Evolutionary conservation across 345 rosid genomes (phyloP), one percentile per base, ranked within the genome.

Genomic region (Eucalyptus marginata): DNA sequence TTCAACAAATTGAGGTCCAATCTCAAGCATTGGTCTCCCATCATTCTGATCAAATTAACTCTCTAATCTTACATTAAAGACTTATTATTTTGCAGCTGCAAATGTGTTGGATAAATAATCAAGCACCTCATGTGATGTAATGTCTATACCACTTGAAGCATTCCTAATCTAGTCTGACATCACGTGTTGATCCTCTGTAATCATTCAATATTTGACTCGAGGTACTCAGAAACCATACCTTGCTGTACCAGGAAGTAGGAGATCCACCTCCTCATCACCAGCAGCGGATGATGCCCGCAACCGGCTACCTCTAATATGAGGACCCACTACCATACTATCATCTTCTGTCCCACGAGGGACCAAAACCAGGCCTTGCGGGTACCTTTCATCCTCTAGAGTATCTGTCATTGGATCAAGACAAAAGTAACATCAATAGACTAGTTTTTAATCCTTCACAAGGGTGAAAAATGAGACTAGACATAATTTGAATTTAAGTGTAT

Each of bases 181-280:
- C 62, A 20, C 8, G 2, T 10, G 4, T 33, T 62, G 49, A 47
- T 44, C 56, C 44, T 25, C 12, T 31, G 51, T 44, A 10, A 68
- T 49, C 86, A 86, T 86, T 81, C 83, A 76, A 36, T 76, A 7
- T 20, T 49, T n/a, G 84, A 87, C 86, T 62, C 86, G 52, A 27
- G 88, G 64, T 64, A 86, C 59, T 43, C 66, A 89, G 92, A 86
- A 56, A 56, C 66, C 84, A 62, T 95, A 97, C 99, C 99, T 96
- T 88, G 98, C 99, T 87, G 99, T 98, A 59, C 98, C 99, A 27
- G 99, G 99, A 33, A 98, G 99, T 88, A 98, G 98, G 89, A 98
- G 99, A 93, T 98, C 99, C 31, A 98, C 99, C 93, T 95, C 99
- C 94, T 95, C 98, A 87, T 95, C 94, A 44, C 99, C 99, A 33